Evolutionary conservation across 2,329 filamentous ascomycete species (phyloP).

Genomic region (Chrysoporthe austroafricana): DNA sequence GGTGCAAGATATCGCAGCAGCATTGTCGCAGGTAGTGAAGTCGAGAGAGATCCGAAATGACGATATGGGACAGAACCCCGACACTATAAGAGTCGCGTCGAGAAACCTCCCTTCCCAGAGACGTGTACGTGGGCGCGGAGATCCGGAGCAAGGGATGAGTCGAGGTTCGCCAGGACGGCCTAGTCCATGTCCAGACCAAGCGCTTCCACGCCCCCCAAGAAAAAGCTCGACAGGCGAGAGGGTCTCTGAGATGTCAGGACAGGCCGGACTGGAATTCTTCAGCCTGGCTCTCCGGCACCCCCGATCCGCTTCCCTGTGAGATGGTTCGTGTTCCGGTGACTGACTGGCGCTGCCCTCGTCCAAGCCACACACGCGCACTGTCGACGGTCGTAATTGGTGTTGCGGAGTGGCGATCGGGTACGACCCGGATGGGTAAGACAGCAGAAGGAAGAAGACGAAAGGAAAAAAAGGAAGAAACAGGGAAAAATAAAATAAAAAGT

Average conservation of each 20-base stretch:
- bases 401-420: not conserved
- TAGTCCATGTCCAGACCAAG: constrained; percentile 3
- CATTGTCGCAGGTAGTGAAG: constrained; percentile 15
- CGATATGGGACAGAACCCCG: not conserved
- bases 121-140: not conserved
- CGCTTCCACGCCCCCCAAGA: not conserved
- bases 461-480: not conserved
- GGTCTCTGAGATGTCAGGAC: not conserved
- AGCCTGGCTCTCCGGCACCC: not conserved
- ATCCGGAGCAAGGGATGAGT: constrained; percentile 10
- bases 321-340: not conserved
- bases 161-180: not conserved
- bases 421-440: not conserved
- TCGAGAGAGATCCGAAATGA: not conserved
- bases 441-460: constrained; percentile 6
- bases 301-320: not conserved
- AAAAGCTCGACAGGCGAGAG: not conserved
- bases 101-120: constrained; percentile 4
- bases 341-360: not conserved
- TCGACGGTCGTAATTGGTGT: not conserved
- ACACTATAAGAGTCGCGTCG: not conserved
- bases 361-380: not conserved
- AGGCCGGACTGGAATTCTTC: not conserved
- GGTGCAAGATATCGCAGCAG: constrained; percentile 20
- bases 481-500: not conserved